Conservation (phyloP, 2,329 filamentous ascomycete species). For the Penicillium hordei region DNA sequence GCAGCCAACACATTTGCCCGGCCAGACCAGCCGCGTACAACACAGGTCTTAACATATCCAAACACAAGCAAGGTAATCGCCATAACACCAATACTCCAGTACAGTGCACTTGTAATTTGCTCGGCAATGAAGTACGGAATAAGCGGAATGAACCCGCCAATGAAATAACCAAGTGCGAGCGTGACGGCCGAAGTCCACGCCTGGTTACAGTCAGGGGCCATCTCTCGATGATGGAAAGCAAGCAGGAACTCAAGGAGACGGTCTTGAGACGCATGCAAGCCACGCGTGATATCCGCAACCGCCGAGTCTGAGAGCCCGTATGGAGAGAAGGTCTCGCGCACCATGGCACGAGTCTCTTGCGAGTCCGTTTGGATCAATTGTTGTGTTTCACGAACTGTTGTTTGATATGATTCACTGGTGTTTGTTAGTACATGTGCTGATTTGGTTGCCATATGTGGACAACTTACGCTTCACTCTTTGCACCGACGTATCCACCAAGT, state of each 20-base stretch:
- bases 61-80: constrained; percentile 43
- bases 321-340: constrained; percentile 43
- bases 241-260: constrained; percentile 50
- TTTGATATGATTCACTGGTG: constrained; percentile 45
- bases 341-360: constrained; percentile 39
- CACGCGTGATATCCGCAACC: constrained; percentile 38
- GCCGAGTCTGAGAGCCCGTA: constrained; percentile 42
- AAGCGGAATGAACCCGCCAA: constrained; percentile 70
- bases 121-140: constrained; percentile 65
- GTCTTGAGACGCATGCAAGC: constrained; percentile 40
- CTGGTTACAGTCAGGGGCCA: constrained; percentile 46
- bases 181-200: constrained; percentile 59
- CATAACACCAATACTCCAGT: constrained; percentile 47
- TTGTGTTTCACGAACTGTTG: constrained; percentile 47
- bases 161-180: constrained; percentile 67
- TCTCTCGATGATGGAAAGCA: constrained; percentile 49
- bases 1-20: constrained; percentile 53
- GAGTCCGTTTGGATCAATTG: constrained; percentile 41
- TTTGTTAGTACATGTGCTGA: background rate
- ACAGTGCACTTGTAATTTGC: constrained; percentile 51
- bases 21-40: constrained; percentile 48
- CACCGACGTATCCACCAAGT: constrained; percentile 69
- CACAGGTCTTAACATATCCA: constrained; percentile 47
- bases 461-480: constrained; percentile 53
- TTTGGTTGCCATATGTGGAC: background rate